A percentile compares a stretch with the other conserved stretches of the same genome.
Evolutionary conservation across 371 early-diverging fungal species (phyloP).

Genomic region (Lichtheimia ornata): DNA sequence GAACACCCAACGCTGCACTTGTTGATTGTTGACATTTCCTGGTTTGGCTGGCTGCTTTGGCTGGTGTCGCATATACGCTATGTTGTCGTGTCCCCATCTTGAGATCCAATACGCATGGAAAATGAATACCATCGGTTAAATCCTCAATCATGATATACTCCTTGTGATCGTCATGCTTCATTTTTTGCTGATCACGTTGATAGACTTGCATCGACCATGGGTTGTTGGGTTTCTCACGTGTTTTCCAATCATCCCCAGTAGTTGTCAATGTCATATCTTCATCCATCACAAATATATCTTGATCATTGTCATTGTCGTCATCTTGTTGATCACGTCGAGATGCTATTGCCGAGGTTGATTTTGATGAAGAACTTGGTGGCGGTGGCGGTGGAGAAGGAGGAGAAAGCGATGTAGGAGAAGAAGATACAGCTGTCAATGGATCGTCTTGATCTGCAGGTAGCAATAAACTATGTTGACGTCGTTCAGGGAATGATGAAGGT

Average conservation of each 20-base stretch:
- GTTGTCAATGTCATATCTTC: slow-evolving; percentile 1
- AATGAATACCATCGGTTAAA: slow-evolving; percentile 82
- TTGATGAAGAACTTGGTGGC: not conserved
- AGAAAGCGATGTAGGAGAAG: not conserved
- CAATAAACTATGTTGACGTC: slow-evolving; percentile 26
- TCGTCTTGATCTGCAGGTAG: not conserved
- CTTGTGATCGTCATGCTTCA: slow-evolving; percentile 17
- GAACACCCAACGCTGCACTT: slow-evolving; percentile 86
- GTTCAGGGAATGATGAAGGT: slow-evolving; percentile 13
- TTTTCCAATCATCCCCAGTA: slow-evolving; percentile 8
- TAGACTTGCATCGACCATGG: slow-evolving; percentile 47
- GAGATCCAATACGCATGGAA: slow-evolving; percentile 93
- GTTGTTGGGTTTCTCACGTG: slow-evolving; percentile 10
- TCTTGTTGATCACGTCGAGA: slow-evolving; percentile 7
- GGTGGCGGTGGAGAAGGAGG: slow-evolving; percentile 1
- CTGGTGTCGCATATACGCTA: slow-evolving; percentile 82
- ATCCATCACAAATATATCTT: slow-evolving; percentile 15
- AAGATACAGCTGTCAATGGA: too few relatives aligned
- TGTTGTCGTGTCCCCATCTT: slow-evolving; percentile 98
- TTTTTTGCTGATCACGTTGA: slow-evolving; percentile 36
- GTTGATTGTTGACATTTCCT: slow-evolving; percentile 90
- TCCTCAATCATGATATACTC: slow-evolving; percentile 76
- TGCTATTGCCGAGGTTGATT: not conserved
- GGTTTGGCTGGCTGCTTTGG: slow-evolving; percentile 85
- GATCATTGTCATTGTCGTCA: slow-evolving; percentile 5